Evolutionary conservation across 2,329 filamentous ascomycete genomes (phyloP).

Genomic region (Fusarium devonianum): DNA sequence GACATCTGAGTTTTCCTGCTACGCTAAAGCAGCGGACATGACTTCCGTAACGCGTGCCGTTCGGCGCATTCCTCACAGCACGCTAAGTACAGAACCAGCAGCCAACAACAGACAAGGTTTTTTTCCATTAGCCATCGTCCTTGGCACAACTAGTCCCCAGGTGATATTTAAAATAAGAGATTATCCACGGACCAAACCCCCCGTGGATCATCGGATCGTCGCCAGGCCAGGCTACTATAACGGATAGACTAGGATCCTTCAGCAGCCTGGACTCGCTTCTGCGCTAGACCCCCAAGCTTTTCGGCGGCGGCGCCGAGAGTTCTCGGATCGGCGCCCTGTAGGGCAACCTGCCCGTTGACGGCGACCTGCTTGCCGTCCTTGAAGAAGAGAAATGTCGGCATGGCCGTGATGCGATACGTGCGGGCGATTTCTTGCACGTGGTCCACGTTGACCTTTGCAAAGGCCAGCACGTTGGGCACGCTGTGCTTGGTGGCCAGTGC

Average conservation of each 20-base stretch:
- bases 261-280: constrained; percentile 40
- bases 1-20: too few relatives aligned
- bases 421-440: constrained; percentile 76
- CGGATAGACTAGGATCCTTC: constrained; percentile 3
- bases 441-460: constrained; percentile 94
- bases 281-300: constrained; percentile 48
- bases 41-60: too few relatives aligned
- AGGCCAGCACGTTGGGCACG: constrained; percentile 64
- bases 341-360: constrained; percentile 43
- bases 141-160: too few relatives aligned
- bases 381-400: constrained; percentile 93
- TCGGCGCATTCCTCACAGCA: too few relatives aligned
- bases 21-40: too few relatives aligned
- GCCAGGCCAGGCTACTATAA: too few relatives aligned
- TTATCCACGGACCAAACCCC: neutral
- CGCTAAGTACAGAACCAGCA: too few relatives aligned
- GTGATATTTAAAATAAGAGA: too few relatives aligned
- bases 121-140: neutral
- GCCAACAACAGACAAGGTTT: neutral
- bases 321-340: constrained; percentile 47
- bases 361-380: constrained; percentile 60
- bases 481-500: constrained; percentile 41
- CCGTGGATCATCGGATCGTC: neutral
- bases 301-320: constrained; percentile 46
- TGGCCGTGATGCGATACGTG: constrained; percentile 82